phyloP scores from a whole-genome alignment of 495 filamentous ascomycete genomes.

The Penicillium chermesinum region DNA sequence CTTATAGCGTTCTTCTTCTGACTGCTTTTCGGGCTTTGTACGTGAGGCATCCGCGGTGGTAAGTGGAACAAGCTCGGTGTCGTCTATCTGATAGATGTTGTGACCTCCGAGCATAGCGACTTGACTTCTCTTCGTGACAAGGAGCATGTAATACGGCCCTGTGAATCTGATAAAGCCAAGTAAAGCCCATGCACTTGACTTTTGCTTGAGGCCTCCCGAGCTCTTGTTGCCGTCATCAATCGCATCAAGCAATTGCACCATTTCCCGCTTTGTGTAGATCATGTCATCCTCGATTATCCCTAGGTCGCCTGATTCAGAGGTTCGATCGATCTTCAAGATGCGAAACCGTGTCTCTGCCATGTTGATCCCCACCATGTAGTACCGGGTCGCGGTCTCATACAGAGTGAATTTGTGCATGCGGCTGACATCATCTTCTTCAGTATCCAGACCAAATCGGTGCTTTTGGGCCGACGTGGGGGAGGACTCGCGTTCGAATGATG shows the following conservation, averaged over 20 bases:
- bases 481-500: conserved; percentile 41
- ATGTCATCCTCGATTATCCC: conserved; percentile 89
- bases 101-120: conserved; percentile 95
- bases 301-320: conserved; percentile 72
- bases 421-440: conserved; percentile 63
- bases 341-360: conserved; percentile 81
- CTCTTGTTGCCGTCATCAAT: conserved; percentile 94
- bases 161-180: conserved; percentile 95
- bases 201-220: conserved; percentile 84
- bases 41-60: conserved; percentile 58
- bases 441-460: conserved; percentile 50
- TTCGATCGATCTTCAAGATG: conserved; percentile 92
- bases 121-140: conserved; percentile 93
- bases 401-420: conserved; percentile 95
- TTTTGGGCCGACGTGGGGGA: conserved; percentile 34
- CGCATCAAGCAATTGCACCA: conserved; percentile 84
- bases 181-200: conserved; percentile 88
- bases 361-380: conserved; percentile 90
- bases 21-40: conserved; percentile 72
- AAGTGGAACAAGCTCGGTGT: conserved; percentile 86
- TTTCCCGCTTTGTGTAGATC: conserved; percentile 87
- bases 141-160: conserved; percentile 92
- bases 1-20: conserved; percentile 85
- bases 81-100: conserved; percentile 92
- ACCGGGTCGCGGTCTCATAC: conserved; percentile 88